Percentiles rank a stretch among this genome's conserved stretches.
Evolutionary conservation across 306 rosid genomes (phyloP).

Genomic region (Pyrus bretschneideri): DNA sequence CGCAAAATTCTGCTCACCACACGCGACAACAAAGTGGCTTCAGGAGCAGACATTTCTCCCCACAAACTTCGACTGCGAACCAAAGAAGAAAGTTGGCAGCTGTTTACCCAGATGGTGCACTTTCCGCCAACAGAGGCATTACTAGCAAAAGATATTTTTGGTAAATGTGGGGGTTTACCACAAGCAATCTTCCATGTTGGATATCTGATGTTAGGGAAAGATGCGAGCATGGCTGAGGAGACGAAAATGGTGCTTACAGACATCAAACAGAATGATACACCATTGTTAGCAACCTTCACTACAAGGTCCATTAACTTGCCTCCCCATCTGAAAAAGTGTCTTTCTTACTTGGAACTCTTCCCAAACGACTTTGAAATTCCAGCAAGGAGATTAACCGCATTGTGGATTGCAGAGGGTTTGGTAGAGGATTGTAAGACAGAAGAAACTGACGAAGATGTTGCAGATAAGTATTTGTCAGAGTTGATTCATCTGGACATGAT

Average conservation of each 20-base stretch:
- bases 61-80: constrained; percentile 21
- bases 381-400: background rate
- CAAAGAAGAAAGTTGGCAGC: constrained; percentile 26
- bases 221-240: background rate
- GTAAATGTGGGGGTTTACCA: constrained; percentile 24
- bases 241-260: background rate
- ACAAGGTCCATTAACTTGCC: background rate
- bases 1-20: constrained; percentile 29
- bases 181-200: constrained; percentile 12
- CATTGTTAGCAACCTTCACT: constrained; percentile 9
- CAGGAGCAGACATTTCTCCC: background rate
- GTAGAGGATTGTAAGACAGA: background rate
- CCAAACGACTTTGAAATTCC: constrained; percentile 14
- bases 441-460: background rate
- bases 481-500: background rate
- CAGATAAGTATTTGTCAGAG: background rate
- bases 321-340: background rate
- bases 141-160: constrained; percentile 11
- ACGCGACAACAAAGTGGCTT: constrained; percentile 7
- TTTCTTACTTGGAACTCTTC: background rate
- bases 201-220: constrained; percentile 6
- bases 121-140: constrained; percentile 6
- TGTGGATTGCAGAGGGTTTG: background rate
- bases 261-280: constrained; percentile 4
- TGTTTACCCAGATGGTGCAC: constrained; percentile 21